phyloP scores from a whole-genome alignment of 2,329 filamentous ascomycete genomes.

The Cadophora sp. region DNA sequence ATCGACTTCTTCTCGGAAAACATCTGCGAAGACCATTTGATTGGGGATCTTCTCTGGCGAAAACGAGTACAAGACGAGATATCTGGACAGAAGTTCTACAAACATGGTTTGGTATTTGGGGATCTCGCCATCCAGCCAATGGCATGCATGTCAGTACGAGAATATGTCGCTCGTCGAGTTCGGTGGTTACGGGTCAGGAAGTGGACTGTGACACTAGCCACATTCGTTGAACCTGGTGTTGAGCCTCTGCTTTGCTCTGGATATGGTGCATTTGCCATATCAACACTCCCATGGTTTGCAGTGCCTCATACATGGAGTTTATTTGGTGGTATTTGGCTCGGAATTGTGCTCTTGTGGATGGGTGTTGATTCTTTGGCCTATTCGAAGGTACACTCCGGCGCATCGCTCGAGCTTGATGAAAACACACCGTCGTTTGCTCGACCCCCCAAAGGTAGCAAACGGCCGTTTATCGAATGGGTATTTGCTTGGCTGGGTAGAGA shows the following conservation, averaged over 20 bases:
- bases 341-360: conserved; percentile 75
- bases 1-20: conserved; percentile 95
- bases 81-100: conserved; percentile 60
- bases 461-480: conserved; percentile 75
- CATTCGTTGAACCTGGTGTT: conserved; percentile 89
- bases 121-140: conserved; percentile 93
- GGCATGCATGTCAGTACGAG: conserved; percentile 75
- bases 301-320: conserved; percentile 71
- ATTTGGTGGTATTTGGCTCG: conserved; percentile 70
- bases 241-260: conserved; percentile 85
- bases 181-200: conserved; percentile 94
- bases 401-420: conserved; percentile 72
- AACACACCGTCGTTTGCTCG: conserved; percentile 78
- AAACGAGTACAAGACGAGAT: conserved; percentile 60
- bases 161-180: conserved; percentile 81
- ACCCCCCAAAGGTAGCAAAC: conserved; percentile 62
- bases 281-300: conserved; percentile 71
- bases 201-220: conserved; percentile 89
- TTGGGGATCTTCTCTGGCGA: conserved; percentile 90
- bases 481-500: conserved; percentile 87
- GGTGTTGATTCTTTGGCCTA: conserved; percentile 77
- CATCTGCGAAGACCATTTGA: conserved; percentile 97
- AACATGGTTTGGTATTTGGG: conserved; percentile 84
- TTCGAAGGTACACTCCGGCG: conserved; percentile 73
- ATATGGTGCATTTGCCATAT: conserved; percentile 81